Evolutionary conservation across 2,329 filamentous ascomycete species (phyloP), one percentile per base, ranked within the genome.

Genomic region (Xylaria hypoxylon): DNA sequence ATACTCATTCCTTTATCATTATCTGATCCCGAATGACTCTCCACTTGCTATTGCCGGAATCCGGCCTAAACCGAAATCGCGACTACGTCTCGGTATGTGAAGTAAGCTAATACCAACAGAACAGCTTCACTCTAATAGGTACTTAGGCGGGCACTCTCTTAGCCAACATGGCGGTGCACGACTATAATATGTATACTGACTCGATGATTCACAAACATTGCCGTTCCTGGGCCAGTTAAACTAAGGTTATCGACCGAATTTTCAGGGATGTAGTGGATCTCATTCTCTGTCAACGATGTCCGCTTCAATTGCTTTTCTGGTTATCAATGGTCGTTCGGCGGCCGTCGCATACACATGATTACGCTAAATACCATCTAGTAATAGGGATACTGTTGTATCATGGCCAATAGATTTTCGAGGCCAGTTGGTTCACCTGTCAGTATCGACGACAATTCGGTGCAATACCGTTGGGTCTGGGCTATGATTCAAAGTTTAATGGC

Each of bases 81-180:
- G 33, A 40, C 45, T 26, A 33, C 24, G 10, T 51, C 44, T 44
- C n/a, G 31, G 45, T 44, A 63, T 11, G 17, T 62, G 35, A 26
- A 44, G 13, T 19, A 53, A 40, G 50, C 42, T 15, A 28, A 5
- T 22, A 50, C 44, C 26, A 19, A 35, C n/a, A 22, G 1, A 48
- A 31, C 22, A 59, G 62, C 62, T 62, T 68, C 65, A 65, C 57
- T 51, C 26, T 48, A 15, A 13, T 62, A n/a, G n/a, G n/a, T n/a
- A 19, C 47, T 44, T 33, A 13, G 42, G 26, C 33, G 7, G 26
- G n/a, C 19, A 53, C 10, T n/a, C 17, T 17, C 22, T n/a, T 8
- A 13, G 51, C 28, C 22, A 50, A 31, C 22, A 60, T 60, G 56
- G 56, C 60, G 5, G 65, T 64, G 56, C 53, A 47, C 5, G 28